Evolutionary conservation across 2,329 filamentous ascomycete species (phyloP).

Genomic region (Aspergillus nomiae): DNA sequence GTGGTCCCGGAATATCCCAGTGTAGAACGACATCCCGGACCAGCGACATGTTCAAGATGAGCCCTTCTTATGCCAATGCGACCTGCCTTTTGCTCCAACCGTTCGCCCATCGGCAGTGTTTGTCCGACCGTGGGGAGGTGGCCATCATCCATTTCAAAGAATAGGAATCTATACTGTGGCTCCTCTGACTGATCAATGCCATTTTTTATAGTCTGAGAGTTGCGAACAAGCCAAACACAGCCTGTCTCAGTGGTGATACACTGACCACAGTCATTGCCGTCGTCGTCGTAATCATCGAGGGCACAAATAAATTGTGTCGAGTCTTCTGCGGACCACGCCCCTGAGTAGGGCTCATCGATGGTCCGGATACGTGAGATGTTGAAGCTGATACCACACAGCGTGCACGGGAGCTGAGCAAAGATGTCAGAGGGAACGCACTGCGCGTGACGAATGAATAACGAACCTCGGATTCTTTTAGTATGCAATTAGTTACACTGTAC

Average conservation of each 20-base stretch:
- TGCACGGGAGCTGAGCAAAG: background rate
- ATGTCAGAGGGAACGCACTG: background rate
- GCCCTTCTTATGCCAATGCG: background rate
- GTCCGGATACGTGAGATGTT: slow-evolving; percentile 7
- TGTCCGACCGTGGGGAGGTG: background rate
- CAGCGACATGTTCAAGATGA: background rate
- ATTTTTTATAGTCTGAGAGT: too few species aligned
- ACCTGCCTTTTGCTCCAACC: background rate
- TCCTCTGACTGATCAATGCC: too few species aligned
- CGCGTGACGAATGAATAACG: too few species aligned
- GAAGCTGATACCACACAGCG: slow-evolving; percentile 4
- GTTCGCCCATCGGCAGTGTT: background rate
- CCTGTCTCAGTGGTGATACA: slow-evolving; percentile 1
- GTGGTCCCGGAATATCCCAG: background rate
- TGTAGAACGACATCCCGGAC: background rate
- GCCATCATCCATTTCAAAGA: background rate
- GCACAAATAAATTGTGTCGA: too few species aligned
- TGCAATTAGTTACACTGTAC: too few species aligned
- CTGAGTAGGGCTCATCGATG: background rate
- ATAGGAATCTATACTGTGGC: background rate
- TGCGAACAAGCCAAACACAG: background rate
- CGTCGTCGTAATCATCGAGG: too few species aligned
- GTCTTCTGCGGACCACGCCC: background rate
- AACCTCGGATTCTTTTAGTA: too few species aligned
- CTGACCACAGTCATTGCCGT: too few species aligned